These are phyloP conservation scores for Plasmodium vinckei DNA, from an alignment of 169 alveolate species.

Conservation along the genomic window DNA sequence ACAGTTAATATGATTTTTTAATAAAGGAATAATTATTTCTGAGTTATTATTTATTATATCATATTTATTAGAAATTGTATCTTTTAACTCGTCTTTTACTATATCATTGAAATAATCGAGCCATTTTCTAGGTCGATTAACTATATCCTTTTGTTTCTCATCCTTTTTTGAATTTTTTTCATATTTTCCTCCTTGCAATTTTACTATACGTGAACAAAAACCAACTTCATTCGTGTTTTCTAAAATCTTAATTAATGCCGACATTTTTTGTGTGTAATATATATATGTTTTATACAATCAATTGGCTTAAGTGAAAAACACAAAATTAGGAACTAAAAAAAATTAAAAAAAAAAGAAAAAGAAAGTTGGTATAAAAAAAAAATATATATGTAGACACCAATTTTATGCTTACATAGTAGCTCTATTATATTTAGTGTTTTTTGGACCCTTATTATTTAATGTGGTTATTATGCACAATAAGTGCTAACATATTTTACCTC, in stretches of 20 bases:
- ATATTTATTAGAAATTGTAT: conserved; percentile 6
- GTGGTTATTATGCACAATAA: conserved; percentile 4
- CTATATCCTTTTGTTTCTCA: background rate
- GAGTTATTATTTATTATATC: conserved; percentile 41
- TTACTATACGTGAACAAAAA: conserved; percentile 47
- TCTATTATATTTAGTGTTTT: background rate
- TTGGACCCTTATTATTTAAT: background rate
- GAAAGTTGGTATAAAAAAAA: background rate
- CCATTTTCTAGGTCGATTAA: conserved; percentile 23
- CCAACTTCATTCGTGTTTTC: conserved; percentile 51
- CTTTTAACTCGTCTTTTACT: conserved; percentile 48
- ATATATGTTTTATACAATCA: background rate
- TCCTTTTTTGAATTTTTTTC: conserved; percentile 1
- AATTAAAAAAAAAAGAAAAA: background rate
- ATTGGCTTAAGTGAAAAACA: too few species aligned
- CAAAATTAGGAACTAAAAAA: too few species aligned
- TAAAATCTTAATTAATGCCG: conserved; percentile 23
- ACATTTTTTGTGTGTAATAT: conserved; percentile 10
- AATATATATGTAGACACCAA: background rate
- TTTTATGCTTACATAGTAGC: background rate
- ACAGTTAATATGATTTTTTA: conserved; percentile 8
- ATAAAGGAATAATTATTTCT: conserved; percentile 13
- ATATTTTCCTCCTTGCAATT: conserved; percentile 8
- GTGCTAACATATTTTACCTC: conserved; percentile 24
- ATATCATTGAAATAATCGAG: conserved; percentile 42